Conservation (phyloP, 176 grass and related monocot genomes). For the Musa beccarii region DNA sequence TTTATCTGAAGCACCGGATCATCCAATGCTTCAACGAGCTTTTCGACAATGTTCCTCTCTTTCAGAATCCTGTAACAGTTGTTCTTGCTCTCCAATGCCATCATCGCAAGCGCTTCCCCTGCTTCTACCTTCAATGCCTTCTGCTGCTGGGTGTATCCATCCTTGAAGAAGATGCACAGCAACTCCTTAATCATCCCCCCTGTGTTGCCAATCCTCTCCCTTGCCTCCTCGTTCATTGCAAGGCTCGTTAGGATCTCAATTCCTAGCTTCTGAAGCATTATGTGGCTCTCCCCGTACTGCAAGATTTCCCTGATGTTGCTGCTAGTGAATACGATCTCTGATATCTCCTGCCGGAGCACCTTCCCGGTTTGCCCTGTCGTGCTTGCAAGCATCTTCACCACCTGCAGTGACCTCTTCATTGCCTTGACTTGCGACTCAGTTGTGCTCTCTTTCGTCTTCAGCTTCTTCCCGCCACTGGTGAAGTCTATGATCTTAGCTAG, state of each 20-base stretch:
- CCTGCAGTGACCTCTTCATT: constrained; percentile 22
- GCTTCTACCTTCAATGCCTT: constrained; percentile 22
- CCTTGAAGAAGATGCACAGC: constrained; percentile 21
- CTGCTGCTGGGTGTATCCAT: neutral
- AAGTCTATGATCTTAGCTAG: constrained; percentile 35
- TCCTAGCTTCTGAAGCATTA: constrained; percentile 25
- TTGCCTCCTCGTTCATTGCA: constrained; percentile 27
- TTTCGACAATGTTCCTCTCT: neutral
- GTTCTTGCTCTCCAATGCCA: constrained; percentile 28
- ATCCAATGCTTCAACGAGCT: constrained; percentile 13
- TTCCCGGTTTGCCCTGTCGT: constrained; percentile 27
- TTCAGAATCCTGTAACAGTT: constrained; percentile 24
- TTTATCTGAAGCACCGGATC: constrained; percentile 3
- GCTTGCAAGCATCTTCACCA: constrained; percentile 26
- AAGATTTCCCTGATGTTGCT: constrained; percentile 33
- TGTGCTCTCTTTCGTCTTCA: neutral
- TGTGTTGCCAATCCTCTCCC: constrained; percentile 27
- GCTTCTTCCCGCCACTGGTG: constrained; percentile 5
- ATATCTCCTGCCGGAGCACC: constrained; percentile 24
- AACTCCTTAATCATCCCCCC: constrained; percentile 27
- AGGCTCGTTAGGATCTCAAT: constrained; percentile 29
- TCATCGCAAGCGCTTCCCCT: constrained; percentile 34
- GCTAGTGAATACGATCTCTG: constrained; percentile 27
- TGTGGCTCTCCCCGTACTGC: constrained; percentile 21
- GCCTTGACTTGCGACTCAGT: constrained; percentile 14